Base-by-base conservation (phyloP, 306 rosid genomes). In the Dalbergia cochinchinensis region DNA sequence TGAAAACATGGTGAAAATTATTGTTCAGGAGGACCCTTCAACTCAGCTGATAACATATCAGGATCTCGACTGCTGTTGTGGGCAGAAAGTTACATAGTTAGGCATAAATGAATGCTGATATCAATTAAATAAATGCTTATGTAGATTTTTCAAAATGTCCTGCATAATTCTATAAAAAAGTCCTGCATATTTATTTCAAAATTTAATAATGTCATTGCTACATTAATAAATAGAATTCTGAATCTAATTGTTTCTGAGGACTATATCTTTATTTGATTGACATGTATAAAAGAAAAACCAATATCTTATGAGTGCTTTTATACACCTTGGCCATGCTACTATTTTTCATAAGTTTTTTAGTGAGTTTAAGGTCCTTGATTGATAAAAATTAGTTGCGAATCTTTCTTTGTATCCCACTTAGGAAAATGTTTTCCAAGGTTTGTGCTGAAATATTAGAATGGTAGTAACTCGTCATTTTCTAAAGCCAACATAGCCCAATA, bases 51-150 rank as follows among this genome's bases (percentile, higher is more conserved):
- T 55, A 77, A 54, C 20, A 6, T 54, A 41, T 9, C 26, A 57
- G 69, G 68, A 55, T 26, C 59, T 78, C 35, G 16, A 57, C 22
- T 42, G 33, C 7, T 55, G 47, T 60, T 48, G 8, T 45, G 33
- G 59, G 26, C n/a, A 58, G 18, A 58, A 18, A 51, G 42, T 69
- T 37, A 22, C 39, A 44, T 54, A 26, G 39, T 26, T 26, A 26
- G 31, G 31, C 42, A 55, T 67, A 19, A 55, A 55, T 55, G 34
- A 65, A 20, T 53, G 55, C 63, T 50, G 26, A 77, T 50, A 42
- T 53, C 31, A 51, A 51, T 64, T 51, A 20, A 64, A 64, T 41
- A 45, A 65, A 55, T 77, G 19, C 59, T 11, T 75, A 55, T n/a
- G 19, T 16, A 31, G 33, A 20, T 15, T 63, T 51, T 47, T 14